phyloP scores from a whole-genome alignment of 148 eudicot genomes.

The Amaranthus cruentus region DNA sequence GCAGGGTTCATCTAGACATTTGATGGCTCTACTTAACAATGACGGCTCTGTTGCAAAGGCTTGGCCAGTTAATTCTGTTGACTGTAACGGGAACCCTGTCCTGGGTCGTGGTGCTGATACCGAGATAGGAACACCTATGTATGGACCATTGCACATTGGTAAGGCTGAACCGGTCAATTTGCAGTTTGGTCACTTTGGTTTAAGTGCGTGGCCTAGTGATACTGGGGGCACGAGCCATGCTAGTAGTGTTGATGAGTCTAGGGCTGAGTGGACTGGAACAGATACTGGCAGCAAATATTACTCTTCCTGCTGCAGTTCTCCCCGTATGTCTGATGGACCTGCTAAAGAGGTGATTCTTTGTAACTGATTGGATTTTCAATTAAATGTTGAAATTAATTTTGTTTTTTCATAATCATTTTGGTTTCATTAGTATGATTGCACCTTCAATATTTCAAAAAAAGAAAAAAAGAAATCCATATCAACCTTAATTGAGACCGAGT shows the following conservation, averaged over 20 bases:
- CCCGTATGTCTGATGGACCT: constrained; percentile 63
- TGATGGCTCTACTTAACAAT: constrained; percentile 88
- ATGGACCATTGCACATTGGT: constrained; percentile 72
- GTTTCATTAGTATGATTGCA: not conserved
- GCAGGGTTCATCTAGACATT: constrained; percentile 75
- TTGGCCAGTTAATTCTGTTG: constrained; percentile 73
- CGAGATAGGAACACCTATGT: constrained; percentile 63
- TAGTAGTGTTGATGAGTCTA: constrained; percentile 77
- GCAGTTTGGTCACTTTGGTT: constrained; percentile 95
- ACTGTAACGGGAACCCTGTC: constrained; percentile 42
- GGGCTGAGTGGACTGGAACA: constrained; percentile 53
- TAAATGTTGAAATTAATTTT: not conserved
- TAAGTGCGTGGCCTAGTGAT: constrained; percentile 95
- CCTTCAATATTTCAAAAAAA: too few species aligned
- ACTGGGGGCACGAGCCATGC: constrained; percentile 80
- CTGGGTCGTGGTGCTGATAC: constrained; percentile 32
- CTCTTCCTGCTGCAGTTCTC: constrained; percentile 86
- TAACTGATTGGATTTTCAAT: too few species aligned
- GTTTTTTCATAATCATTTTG: not conserved
- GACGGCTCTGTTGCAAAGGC: constrained; percentile 98
- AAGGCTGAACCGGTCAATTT: constrained; percentile 85
- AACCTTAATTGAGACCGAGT: not conserved
- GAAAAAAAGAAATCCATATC: not conserved
- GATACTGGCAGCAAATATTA: constrained; percentile 67
- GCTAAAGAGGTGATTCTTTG: constrained; percentile 66